Conservation (phyloP, 306 rosid genomes). For the Vigna mungo region DNA sequence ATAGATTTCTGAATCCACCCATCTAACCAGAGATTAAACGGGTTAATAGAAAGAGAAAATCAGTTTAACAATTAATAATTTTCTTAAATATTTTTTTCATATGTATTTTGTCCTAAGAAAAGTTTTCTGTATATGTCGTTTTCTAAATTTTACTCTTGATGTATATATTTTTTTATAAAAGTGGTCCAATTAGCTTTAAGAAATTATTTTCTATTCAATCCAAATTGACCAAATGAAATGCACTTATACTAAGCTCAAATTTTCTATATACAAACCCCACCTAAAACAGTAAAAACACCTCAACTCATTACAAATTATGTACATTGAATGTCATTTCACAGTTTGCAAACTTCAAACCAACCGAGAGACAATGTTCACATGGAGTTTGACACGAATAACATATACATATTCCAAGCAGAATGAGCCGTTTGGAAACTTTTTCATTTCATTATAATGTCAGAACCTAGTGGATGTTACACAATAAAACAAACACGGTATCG, state of each 20-base stretch:
- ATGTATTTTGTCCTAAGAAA: no score
- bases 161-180: no score
- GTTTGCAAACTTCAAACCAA: background rate
- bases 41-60: no score
- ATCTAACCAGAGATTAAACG: no score
- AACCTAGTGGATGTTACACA: conserved; percentile 8
- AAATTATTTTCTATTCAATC: background rate
- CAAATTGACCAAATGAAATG: background rate
- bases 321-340: background rate
- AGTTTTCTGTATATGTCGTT: no score
- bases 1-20: no score
- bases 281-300: background rate
- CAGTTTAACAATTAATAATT: no score
- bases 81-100: no score
- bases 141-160: no score
- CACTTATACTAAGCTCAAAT: background rate
- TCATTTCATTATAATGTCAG: background rate
- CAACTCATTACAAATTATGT: background rate
- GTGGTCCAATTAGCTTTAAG: background rate
- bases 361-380: background rate
- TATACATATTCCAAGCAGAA: background rate
- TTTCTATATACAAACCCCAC: background rate
- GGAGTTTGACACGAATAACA: background rate
- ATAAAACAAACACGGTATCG: background rate
- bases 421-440: background rate